phyloP scores from a whole-genome alignment of 257 asterid genomes.

The Primulina tabacum region DNA sequence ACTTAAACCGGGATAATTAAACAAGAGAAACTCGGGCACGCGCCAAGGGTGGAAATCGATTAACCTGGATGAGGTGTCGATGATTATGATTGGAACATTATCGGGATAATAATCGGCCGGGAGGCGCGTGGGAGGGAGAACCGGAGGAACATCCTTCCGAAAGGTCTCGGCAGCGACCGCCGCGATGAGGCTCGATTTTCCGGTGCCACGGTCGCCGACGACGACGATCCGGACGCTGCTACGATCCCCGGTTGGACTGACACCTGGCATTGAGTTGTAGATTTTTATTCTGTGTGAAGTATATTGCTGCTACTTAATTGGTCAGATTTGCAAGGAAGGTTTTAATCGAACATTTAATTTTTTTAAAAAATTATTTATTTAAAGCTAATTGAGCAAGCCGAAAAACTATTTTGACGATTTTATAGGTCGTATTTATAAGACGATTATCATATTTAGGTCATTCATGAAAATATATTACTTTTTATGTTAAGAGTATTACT shows the following conservation, averaged over 20 bases:
- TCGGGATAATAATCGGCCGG: constrained; percentile 93
- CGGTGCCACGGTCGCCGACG: constrained; percentile 94
- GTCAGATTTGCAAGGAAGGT: too few relatives aligned
- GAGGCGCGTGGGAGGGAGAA: constrained; percentile 95
- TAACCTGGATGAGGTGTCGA: constrained; percentile 92
- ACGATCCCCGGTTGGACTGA: constrained; percentile 55
- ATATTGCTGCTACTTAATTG: neutral
- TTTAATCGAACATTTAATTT: too few relatives aligned
- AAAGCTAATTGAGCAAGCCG: too few relatives aligned
- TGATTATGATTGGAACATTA: constrained; percentile 70
- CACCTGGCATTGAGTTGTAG: constrained; percentile 51
- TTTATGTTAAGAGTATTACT: too few relatives aligned
- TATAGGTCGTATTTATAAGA: too few relatives aligned
- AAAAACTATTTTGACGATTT: too few relatives aligned
- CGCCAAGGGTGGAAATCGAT: neutral
- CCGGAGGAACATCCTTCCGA: constrained; percentile 74
- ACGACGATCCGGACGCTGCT: constrained; percentile 74
- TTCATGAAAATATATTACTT: too few relatives aligned
- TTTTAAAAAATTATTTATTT: too few relatives aligned
- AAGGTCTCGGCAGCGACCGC: constrained; percentile 84
- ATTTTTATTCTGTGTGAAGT: neutral
- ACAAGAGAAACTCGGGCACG: neutral
- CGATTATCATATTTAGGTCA: too few relatives aligned
- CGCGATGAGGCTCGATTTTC: constrained; percentile 91
- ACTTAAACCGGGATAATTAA: neutral